Conservation (phyloP, 2,329 filamentous ascomycete genomes). For the Colletotrichum liaoningense region DNA sequence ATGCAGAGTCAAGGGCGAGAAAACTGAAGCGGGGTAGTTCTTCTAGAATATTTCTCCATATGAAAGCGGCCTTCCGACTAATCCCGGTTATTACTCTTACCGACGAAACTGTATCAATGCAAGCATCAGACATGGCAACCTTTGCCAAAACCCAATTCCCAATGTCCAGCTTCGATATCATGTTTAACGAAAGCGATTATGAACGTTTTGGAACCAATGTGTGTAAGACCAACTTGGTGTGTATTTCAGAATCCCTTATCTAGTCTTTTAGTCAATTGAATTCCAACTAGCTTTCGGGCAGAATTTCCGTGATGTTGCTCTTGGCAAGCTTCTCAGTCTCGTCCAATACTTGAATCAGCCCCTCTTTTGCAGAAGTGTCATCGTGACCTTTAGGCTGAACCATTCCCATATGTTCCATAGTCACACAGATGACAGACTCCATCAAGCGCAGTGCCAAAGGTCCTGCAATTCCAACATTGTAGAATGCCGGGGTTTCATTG, state of each 20-base stretch:
- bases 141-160: too few relatives aligned
- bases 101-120: too few relatives aligned
- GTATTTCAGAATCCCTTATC: too few relatives aligned
- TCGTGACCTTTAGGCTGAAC: conserved; percentile 26
- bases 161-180: too few relatives aligned
- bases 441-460: conserved; percentile 47
- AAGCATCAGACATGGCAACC: too few relatives aligned
- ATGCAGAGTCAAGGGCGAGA: too few relatives aligned
- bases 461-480: conserved; percentile 47
- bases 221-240: too few relatives aligned
- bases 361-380: conserved; percentile 31
- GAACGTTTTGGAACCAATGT: too few relatives aligned
- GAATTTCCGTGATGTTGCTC: conserved; percentile 44
- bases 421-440: conserved; percentile 48
- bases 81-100: too few relatives aligned
- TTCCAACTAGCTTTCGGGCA: conserved; percentile 35
- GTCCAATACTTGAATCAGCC: conserved; percentile 43
- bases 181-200: too few relatives aligned
- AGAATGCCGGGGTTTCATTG: conserved; percentile 53
- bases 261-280: too few relatives aligned
- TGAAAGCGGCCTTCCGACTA: too few relatives aligned
- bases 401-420: conserved; percentile 48
- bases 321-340: conserved; percentile 42
- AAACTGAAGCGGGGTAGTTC: background rate
- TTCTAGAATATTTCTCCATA: background rate